Conservation (phyloP, 2,329 filamentous ascomycete genomes). For the Trichophyton schoenleinii region DNA sequence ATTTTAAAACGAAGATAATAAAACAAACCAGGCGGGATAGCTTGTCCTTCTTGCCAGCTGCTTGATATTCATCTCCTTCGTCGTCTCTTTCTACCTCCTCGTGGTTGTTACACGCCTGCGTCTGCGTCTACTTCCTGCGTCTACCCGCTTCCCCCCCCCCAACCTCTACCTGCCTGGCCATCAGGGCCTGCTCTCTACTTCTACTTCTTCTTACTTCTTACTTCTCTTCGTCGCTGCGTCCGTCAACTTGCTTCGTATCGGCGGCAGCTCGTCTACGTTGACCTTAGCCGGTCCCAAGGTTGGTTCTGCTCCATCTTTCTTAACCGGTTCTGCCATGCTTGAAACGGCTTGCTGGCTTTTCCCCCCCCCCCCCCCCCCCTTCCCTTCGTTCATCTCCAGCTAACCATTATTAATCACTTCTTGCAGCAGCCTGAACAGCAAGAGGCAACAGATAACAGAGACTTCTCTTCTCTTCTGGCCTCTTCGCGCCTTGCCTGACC, state of each 20-base stretch:
- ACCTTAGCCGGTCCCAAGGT: background rate
- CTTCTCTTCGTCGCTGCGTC: background rate
- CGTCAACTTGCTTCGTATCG: background rate
- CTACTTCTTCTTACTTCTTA: background rate
- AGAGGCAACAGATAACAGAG: background rate
- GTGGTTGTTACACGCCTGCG: too few relatives aligned
- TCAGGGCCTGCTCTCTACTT: background rate
- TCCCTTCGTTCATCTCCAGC: background rate
- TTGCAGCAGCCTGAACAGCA: background rate
- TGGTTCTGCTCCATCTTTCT: background rate
- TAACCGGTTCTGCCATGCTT: background rate
- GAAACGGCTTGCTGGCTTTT: background rate
- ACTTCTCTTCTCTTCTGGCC: background rate
- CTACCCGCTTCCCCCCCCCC: too few relatives aligned
- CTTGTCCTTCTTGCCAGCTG: background rate
- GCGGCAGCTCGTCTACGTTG: background rate
- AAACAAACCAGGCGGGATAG: background rate
- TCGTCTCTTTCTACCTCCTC: too few relatives aligned
- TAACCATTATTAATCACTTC: background rate
- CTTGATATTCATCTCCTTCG: too few relatives aligned
- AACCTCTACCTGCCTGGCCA: background rate
- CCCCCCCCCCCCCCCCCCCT: too few relatives aligned
- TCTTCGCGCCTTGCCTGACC: background rate
- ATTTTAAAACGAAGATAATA: background rate
- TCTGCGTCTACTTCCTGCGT: too few relatives aligned